Conservation (phyloP, 306 rosid genomes). For the Arachis hypogaea region DNA sequence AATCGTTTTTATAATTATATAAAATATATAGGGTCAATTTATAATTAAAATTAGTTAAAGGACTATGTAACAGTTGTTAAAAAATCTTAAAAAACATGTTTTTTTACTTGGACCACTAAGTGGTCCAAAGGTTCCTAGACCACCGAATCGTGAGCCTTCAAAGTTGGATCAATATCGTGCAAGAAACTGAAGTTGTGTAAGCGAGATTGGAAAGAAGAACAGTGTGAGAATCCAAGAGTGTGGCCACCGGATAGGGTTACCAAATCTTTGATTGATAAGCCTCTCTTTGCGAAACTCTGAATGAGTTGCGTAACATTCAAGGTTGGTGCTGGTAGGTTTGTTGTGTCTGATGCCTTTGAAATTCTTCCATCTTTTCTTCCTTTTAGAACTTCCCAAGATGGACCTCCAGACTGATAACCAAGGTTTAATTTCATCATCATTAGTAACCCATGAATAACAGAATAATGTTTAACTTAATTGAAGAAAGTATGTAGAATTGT, state of each 20-base stretch:
- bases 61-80: too few relatives aligned
- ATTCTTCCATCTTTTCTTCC: slow-evolving; percentile 85
- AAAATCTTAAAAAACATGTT: too few relatives aligned
- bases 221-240: slow-evolving; percentile 74
- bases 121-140: too few relatives aligned
- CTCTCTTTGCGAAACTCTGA: slow-evolving; percentile 63
- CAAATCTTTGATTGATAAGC: slow-evolving; percentile 63
- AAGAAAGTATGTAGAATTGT: too few relatives aligned
- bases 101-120: too few relatives aligned
- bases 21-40: too few relatives aligned
- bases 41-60: too few relatives aligned
- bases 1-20: too few relatives aligned
- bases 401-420: slow-evolving; percentile 66
- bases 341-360: slow-evolving; percentile 67
- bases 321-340: slow-evolving; percentile 69
- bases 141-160: slow-evolving; percentile 28
- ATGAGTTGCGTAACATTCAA: slow-evolving; percentile 57
- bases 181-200: slow-evolving; percentile 48
- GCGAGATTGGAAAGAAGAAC: slow-evolving; percentile 61
- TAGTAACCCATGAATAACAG: too few relatives aligned
- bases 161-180: slow-evolving; percentile 61
- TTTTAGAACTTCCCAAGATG: slow-evolving; percentile 63
- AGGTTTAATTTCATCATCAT: neutral
- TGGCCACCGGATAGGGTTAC: slow-evolving; percentile 86
- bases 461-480: too few relatives aligned